phyloP scores from a whole-genome alignment of 2,329 filamentous ascomycete genomes.

The Parafenestella ontariensis region DNA sequence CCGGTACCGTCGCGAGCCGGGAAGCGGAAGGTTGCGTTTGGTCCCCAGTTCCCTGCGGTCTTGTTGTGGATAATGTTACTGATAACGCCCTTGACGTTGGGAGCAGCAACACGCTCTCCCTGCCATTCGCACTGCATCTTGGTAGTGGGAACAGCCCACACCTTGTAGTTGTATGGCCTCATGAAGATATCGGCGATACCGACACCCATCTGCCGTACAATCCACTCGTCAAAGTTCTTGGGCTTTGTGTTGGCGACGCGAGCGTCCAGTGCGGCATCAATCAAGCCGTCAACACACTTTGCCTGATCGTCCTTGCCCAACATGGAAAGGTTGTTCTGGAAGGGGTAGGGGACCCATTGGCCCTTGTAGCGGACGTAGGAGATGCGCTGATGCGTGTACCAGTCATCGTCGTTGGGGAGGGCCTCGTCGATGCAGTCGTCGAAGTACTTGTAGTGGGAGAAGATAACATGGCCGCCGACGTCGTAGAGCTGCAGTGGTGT shows the following conservation, averaged over 20 bases:
- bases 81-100: conserved; percentile 91
- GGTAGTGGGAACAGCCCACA: conserved; percentile 97
- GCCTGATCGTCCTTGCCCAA: conserved; percentile 97
- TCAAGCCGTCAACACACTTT: conserved; percentile 90
- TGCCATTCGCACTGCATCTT: conserved; percentile 99
- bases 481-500: conserved; percentile 77
- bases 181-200: conserved; percentile 97
- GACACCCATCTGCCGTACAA: conserved; percentile 86
- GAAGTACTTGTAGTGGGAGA: conserved; percentile 99
- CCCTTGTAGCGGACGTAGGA: conserved; percentile 98
- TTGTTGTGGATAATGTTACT: conserved; percentile 96
- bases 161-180: conserved; percentile 99
- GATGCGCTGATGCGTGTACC: conserved; percentile 97
- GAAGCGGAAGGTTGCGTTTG: conserved; percentile 98
- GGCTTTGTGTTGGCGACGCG: conserved; percentile 91
- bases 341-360: conserved; percentile 97
- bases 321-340: conserved; percentile 99
- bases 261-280: conserved; percentile 87
- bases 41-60: conserved; percentile 96
- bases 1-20: conserved; percentile 93
- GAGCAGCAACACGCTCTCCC: conserved; percentile 96
- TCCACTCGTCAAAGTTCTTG: conserved; percentile 98
- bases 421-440: conserved; percentile 99
- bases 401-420: conserved; percentile 90
- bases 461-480: conserved; percentile 97